Conservation (phyloP, 805 yeast species). For the Zygosaccharomyces siamensis region DNA sequence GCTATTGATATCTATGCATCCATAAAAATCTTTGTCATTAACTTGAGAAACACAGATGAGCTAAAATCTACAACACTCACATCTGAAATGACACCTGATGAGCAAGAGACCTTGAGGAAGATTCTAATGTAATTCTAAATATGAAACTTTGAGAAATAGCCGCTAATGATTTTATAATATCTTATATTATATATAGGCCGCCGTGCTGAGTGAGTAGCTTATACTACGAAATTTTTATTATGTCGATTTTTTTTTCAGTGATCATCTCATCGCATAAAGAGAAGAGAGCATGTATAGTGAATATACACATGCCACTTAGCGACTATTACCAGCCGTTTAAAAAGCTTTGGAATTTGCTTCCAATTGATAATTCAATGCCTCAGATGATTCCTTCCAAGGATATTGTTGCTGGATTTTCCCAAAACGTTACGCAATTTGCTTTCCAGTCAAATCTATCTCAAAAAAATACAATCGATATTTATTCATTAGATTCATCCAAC, state of each 20-base stretch:
- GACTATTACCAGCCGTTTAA: not conserved
- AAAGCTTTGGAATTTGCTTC: constrained; percentile 4
- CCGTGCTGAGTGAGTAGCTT: constrained; percentile 7
- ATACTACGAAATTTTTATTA: constrained; percentile 5
- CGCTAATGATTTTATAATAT: not conserved
- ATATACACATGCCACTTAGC: not conserved
- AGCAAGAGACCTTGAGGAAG: constrained; percentile 22
- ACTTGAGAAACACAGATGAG: constrained; percentile 46
- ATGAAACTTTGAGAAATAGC: not conserved
- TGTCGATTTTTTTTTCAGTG: constrained; percentile 9
- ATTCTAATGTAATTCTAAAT: not conserved
- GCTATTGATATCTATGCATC: constrained; percentile 63
- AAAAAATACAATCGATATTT: constrained; percentile 34
- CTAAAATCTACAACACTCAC: constrained; percentile 47
- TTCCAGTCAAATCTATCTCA: constrained; percentile 33
- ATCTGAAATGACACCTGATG: constrained; percentile 37
- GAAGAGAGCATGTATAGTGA: not conserved
- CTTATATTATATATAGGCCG: not conserved
- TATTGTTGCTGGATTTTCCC: constrained; percentile 26
- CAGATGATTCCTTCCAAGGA: constrained; percentile 18
- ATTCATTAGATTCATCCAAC: constrained; percentile 29
- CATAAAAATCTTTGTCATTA: constrained; percentile 51
- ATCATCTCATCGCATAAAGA: constrained; percentile 21
- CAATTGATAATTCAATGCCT: not conserved
- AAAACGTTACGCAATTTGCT: constrained; percentile 32